Evolutionary conservation across 805 yeast species (phyloP), one percentile per base, ranked within the genome.

Genomic region (Danielozyma ontarioensis): DNA sequence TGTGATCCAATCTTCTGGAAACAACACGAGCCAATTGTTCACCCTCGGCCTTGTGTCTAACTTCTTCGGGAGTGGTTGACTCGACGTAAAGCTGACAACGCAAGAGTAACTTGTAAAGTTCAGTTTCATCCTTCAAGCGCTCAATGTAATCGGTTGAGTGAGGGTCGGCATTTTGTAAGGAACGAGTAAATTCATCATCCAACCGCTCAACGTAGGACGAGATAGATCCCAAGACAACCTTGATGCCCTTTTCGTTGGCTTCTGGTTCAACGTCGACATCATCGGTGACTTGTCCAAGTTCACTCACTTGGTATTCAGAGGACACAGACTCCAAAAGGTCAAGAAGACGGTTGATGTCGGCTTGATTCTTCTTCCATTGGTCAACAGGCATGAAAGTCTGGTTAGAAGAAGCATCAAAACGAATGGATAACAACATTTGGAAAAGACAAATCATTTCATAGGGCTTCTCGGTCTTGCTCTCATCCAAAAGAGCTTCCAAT

Each of bases 91-190:
- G 60, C 68, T 93, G 98, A 17, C 87, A 78, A 53, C 95, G 80
- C 40, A 93, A 74, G 41, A 93, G 72, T 55, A 86, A 70, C 35
- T 72, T 70, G 67, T 88, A 90, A 35, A 93, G 70, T 25, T 64
- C 63, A 41, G 79, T 72, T 66, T 93, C 98, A 60, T 89, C 96
- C 60, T 81, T 82, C 55, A 93, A 74, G 59, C 97, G 78, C 46
- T 82, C 84, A 46, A 93, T 75, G 61, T 90, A 93, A 61, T 93
- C 98, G 37, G 86, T 80, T 16, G 97, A 83, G 58, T 93, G 97
- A 28, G 97, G 96, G 60, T 93, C 97, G 51, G 87, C 80, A 46
- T 77, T 77, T 56, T 89, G 88, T 50, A 93, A 73, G 29, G 95
- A 86, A 47, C 82, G 79, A 41, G 84, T 83, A 51, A 89, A 82